Evolutionary conservation across 495 filamentous ascomycete genomes (phyloP).

Genomic region (Aspergillus panamensis): DNA sequence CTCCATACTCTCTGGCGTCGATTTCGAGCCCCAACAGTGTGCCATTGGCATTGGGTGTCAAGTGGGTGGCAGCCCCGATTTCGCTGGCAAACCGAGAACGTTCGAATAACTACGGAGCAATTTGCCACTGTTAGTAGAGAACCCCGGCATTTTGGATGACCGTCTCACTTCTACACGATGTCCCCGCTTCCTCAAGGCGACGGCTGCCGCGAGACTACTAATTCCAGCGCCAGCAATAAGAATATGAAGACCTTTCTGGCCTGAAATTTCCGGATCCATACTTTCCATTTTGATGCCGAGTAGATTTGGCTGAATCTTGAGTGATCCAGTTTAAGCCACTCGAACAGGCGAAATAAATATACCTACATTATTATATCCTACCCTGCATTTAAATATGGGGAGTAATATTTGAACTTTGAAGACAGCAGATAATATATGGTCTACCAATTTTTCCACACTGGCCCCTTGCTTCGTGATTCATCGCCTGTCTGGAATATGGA

Average conservation of each 20-base stretch:
- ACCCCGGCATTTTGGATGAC: background rate
- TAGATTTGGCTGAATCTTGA: background rate
- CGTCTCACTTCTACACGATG: constrained; percentile 48
- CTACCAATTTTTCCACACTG: background rate
- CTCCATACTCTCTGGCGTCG: constrained; percentile 31
- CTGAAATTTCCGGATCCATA: background rate
- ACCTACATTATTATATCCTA: background rate
- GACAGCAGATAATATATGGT: background rate
- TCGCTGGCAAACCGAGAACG: constrained; percentile 51
- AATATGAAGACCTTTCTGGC: constrained; percentile 30
- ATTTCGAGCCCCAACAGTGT: constrained; percentile 45
- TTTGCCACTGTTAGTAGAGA: background rate
- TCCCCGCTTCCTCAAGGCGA: constrained; percentile 51
- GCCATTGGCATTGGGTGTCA: constrained; percentile 53
- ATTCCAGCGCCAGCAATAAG: constrained; percentile 57
- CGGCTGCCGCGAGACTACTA: constrained; percentile 51
- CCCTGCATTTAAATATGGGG: background rate
- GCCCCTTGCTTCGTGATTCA: background rate
- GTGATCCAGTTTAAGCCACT: background rate
- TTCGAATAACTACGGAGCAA: constrained; percentile 56
- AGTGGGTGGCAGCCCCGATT: constrained; percentile 52
- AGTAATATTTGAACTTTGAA: background rate
- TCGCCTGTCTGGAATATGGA: background rate
- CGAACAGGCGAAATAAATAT: background rate
- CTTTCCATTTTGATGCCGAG: constrained; percentile 11